Conservation (phyloP, 768 basidiomycete species). For the Mycena rosella region DNA sequence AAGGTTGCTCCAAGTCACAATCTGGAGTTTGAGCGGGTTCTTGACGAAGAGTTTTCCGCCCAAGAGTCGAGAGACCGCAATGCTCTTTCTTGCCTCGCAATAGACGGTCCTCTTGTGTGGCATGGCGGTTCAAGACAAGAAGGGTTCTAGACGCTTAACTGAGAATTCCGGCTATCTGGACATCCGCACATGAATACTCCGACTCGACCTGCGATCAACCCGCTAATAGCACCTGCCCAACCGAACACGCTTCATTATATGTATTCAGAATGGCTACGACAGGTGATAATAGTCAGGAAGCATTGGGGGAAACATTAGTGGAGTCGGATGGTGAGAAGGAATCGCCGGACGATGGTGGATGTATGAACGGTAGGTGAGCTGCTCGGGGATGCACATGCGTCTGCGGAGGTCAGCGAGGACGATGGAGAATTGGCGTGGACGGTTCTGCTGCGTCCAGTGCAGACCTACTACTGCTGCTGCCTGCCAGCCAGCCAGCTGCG, state of each 20-base stretch:
- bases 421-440: slow-evolving; percentile 3
- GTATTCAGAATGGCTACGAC: slow-evolving; percentile 18
- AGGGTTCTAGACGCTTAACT: background rate
- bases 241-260: background rate
- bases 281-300: slow-evolving; percentile 8
- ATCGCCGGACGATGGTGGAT: slow-evolving; percentile 14
- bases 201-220: too few relatives aligned
- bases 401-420: slow-evolving; percentile 25
- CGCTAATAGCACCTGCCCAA: too few relatives aligned
- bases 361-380: slow-evolving; percentile 11
- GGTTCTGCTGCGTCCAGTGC: background rate
- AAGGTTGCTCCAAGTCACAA: too few relatives aligned
- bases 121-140: background rate
- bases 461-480: background rate
- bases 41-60: too few relatives aligned
- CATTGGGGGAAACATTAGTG: slow-evolving; percentile 30
- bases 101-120: too few relatives aligned
- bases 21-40: too few relatives aligned
- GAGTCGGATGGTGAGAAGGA: background rate
- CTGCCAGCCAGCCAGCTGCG: background rate
- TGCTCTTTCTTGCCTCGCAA: too few relatives aligned
- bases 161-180: background rate
- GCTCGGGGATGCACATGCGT: too few relatives aligned
- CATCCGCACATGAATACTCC: too few relatives aligned
- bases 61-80: too few relatives aligned